phyloP scores from a whole-genome alignment of 306 rosid genomes.

The Inga laurina region DNA sequence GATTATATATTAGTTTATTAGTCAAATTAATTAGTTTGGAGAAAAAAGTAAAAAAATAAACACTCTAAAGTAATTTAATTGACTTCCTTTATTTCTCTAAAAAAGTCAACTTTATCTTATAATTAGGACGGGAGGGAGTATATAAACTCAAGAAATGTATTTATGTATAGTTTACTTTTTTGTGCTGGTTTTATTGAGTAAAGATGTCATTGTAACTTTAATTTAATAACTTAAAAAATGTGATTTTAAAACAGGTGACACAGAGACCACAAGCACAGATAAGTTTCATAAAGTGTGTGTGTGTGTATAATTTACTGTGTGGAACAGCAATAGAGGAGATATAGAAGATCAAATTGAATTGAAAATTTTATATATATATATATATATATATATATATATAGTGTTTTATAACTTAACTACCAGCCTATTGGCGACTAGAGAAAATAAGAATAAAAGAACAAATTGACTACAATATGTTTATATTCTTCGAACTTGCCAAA shows the following conservation, averaged over 20 bases:
- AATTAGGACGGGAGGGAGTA: no score
- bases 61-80: no score
- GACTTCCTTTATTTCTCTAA: no score
- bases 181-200: neutral
- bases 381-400: no score
- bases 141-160: no score
- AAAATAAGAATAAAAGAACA: neutral
- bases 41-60: no score
- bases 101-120: no score
- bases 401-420: neutral
- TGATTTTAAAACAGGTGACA: no score
- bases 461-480: conserved; percentile 4
- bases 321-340: neutral
- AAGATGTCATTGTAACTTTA: neutral
- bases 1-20: no score
- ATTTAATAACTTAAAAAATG: neutral
- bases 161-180: no score
- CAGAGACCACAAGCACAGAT: no score
- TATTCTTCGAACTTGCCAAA: conserved; percentile 39
- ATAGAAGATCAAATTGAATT: neutral
- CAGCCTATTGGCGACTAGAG: neutral
- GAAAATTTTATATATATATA: neutral
- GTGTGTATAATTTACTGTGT: neutral
- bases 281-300: neutral
- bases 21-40: no score